Base-by-base conservation (phyloP, 495 filamentous ascomycete species). In the Mytilinidion resinicola region DNA sequence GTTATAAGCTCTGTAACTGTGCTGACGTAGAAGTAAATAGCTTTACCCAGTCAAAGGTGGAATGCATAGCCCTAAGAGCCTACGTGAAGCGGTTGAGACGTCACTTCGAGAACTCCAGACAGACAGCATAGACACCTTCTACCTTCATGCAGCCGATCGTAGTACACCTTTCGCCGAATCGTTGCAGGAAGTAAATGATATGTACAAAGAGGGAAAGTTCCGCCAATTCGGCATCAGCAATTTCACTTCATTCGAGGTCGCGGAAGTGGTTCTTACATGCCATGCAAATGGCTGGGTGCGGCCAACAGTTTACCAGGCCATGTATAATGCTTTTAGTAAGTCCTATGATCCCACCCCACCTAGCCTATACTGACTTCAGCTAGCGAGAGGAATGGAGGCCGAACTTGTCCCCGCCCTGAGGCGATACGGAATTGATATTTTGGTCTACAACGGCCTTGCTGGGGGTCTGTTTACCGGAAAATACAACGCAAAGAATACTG, bases 171-270 rank as follows among this genome's bases (percentile, higher is more conserved):
- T 93, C 65, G 80, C 82, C 1, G 87, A 90, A 58, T 91, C 90
- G 0, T 79, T 95, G 21, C 76, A 83, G 57, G 85, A 82, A 46
- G 80, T 88, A 55, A 80, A 96, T 69, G 77, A 88, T 69, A 72
- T 93, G 47, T 88, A 95, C 74, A 86, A 88, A 70, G 81, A 86
- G 59, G 89, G 90, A 47, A 95, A 91, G 65, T 95, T 96, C 66
- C 83, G 88, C n/a, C 77, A 81, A 52, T 74, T 96, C 35, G 90
- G 88, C 21, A 69, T 96, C 60, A 85, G 81, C 55, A 96, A 95
- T 72, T 95, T 83, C 66, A 88, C 90, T 2, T 82, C 90, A 9
- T 95, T 87, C 65, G 90, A 96, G 71, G 89, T 96, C 10, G 91
- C 91, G 4, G 91, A 96, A 76, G 78, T 95, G 20, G 88, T 87